These are phyloP conservation scores for Nannochloris sp. DNA, from an alignment of 139 green algal genomes.

Conservation along the genomic window DNA sequence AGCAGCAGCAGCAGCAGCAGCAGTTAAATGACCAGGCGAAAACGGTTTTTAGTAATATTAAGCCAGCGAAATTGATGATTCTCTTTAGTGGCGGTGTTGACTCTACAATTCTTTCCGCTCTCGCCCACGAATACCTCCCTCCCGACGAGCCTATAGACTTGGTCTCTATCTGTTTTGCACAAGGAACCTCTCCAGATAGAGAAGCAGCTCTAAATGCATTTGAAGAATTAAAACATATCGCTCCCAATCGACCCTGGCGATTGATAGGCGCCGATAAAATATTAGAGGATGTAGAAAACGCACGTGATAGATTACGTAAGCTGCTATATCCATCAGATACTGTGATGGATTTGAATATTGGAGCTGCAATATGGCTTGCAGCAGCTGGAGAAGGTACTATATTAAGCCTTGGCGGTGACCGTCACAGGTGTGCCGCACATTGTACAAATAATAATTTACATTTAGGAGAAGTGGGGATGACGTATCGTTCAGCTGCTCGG, in stretches of 20 bases:
- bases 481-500: neutral
- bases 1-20: neutral
- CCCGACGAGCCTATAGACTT: constrained; percentile 65
- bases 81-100: constrained; percentile 89
- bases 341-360: constrained; percentile 96
- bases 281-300: constrained; percentile 57
- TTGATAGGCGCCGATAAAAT: constrained; percentile 70
- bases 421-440: neutral
- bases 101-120: constrained; percentile 70
- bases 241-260: constrained; percentile 58
- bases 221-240: constrained; percentile 49
- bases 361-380: constrained; percentile 81
- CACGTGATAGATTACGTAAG: constrained; percentile 44
- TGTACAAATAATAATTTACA: neutral
- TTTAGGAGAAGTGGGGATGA: neutral
- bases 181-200: constrained; percentile 67
- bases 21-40: neutral
- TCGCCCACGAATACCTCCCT: constrained; percentile 55
- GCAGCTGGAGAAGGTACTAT: constrained; percentile 36
- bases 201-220: constrained; percentile 54
- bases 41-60: neutral
- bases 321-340: constrained; percentile 76
- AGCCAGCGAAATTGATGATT: constrained; percentile 52
- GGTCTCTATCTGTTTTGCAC: constrained; percentile 82
- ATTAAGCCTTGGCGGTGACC: neutral